Base-by-base conservation (phyloP, 2,329 filamentous ascomycete species). In the Aspergillus neoniger region DNA sequence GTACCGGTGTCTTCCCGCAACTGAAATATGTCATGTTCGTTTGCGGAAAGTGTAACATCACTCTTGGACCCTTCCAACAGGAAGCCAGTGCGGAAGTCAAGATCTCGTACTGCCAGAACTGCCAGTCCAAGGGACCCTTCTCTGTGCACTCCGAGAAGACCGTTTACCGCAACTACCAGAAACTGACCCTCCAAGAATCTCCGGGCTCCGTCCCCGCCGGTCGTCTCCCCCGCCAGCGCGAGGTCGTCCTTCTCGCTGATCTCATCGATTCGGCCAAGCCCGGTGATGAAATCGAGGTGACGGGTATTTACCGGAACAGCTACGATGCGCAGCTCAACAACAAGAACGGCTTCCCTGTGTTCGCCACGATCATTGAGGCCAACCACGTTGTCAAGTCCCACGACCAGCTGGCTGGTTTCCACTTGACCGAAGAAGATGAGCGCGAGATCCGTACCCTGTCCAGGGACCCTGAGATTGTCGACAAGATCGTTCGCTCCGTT, bases 1-100 rank as follows among this genome's bases (percentile, higher is more conserved):
- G 95, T 67, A 96, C 89, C 25, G 95, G 95, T 58, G 96, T 99
- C 51, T 99, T 99, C 76, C 95, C 95, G 3, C 95, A 99, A 79
- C 83, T 99, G 63, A 98, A 98, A 77, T 97, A 98, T 76, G 91
- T 99, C 80, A 96, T 97, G 79, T 98, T 99, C 73, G 91, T 97
- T 79, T 99, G 95, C 79, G 87, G 83, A 60, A 99, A 97, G 79
- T 99, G 95, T 71, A 91, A 91, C 63, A 86, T 91, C 49, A 96
- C 92, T 0, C 85, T 99, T 3, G 95, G 95, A 1, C 95, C 95
- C 17, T 99, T 97, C 81, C 94, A 96, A 73, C 95, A 99, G 72
- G 95, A 99, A 79, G 95, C 94, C 44, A 96, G 95, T 63, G 88
- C 93, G 47, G 95, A 99, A 77, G 93, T 99, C 73, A 96, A 94